Conservation (phyloP, 139 green algal species). For the Penium margaritaceum region DNA sequence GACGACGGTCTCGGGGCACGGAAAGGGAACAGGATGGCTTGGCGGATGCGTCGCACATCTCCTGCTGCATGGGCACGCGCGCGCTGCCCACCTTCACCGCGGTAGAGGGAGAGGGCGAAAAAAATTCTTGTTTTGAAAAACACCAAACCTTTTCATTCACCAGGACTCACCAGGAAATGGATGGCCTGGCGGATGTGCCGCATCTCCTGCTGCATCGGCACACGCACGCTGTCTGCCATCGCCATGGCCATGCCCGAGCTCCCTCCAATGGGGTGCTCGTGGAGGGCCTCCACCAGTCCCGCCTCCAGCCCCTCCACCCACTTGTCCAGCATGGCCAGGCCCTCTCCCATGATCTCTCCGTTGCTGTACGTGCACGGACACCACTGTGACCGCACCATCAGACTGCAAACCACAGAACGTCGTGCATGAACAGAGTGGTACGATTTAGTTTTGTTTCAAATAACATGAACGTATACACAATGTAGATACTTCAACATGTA, state of each 20-base stretch:
- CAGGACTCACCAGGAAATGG: neutral
- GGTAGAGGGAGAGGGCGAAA: too few relatives aligned
- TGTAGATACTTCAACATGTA: too few relatives aligned
- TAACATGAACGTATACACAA: too few relatives aligned
- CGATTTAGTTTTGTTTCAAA: too few relatives aligned
- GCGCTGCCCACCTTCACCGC: too few relatives aligned
- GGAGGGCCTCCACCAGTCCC: neutral
- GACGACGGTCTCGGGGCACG: too few relatives aligned
- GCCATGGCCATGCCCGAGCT: too few relatives aligned
- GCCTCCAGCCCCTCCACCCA: neutral
- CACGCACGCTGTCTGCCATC: neutral
- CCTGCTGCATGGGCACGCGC: too few relatives aligned
- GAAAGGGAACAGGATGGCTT: too few relatives aligned
- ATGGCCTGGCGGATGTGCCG: constrained; percentile 5
- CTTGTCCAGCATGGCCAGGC: neutral
- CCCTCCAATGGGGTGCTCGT: too few relatives aligned
- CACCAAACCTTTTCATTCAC: neutral
- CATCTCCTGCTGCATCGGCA: neutral
- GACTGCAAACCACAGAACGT: neutral
- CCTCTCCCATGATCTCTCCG: constrained; percentile 5
- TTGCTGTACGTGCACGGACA: constrained; percentile 5
- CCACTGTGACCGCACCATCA: neutral
- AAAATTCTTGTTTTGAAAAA: neutral
- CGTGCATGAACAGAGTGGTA: neutral
- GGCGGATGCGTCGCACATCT: too few relatives aligned